Base-by-base conservation (phyloP, 768 basidiomycete genomes). In the Panaeolus cyanescens region DNA sequence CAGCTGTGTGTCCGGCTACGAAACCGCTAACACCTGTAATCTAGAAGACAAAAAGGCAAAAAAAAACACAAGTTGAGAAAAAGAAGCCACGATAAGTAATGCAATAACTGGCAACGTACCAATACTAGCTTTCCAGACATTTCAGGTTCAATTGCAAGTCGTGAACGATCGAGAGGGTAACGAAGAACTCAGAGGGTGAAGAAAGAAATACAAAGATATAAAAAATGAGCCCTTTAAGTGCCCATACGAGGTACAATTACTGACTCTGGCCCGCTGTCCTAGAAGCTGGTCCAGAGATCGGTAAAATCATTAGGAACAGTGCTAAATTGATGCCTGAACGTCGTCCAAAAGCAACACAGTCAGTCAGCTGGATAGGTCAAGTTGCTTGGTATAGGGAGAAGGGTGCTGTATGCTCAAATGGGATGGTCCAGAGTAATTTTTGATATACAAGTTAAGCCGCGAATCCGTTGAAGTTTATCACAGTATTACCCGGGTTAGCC, bases 1-100 rank as follows among this genome's bases (percentile, higher is more conserved):
- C 25, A 8, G 66, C 64, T 19, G 70, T 66, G 40, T 71, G 70
- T 19, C 65, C 62, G 32, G 68, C 72, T 19, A 73, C 59, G 34
- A 70, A 70, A 8, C 72, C 70, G 42, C 67, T 66, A 28, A 68
- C 67, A 32, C 72, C 72, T 28, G 72, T 71, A n/a, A 73, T 68
- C 70, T 72, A 30, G 25, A 31, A 40, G 31, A 34, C 31, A 19
- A 34, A 22, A 31, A 30, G 31, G 15, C 12, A 22, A 13, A 32
- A 40, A 31, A 13, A 25, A 28, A 10, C 5, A 12, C 5, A 15
- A 12, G 25, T 13, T 25, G 10, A 50, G 8, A 28, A 8, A 28
- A 8, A 28, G 10, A n/a, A n/a, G n/a, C n/a, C n/a, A 42, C 22
- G 6, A 8, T 25, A 28, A 3, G 45, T 13, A 7, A n/a, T 6